Evolutionary conservation across 2,329 filamentous ascomycete species (phyloP).

Genomic region (Magnaporthiopsis incrustans): DNA sequence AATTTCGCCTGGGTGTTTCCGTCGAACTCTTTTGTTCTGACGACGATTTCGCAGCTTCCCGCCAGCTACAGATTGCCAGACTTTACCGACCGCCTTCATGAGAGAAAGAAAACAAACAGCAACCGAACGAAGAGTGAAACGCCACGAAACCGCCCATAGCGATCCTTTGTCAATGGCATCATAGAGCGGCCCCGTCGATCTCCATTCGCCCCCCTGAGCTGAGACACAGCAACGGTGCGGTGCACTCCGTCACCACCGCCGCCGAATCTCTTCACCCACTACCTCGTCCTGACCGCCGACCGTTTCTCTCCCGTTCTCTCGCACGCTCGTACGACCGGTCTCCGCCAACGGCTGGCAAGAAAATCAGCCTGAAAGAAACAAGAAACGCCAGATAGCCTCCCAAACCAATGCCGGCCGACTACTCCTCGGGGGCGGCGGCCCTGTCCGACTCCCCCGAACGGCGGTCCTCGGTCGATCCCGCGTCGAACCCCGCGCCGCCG

Average conservation of each 20-base stretch:
- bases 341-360: neutral
- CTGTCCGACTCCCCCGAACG: conserved; percentile 26
- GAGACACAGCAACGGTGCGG: neutral
- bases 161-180: neutral
- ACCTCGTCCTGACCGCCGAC: neutral
- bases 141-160: neutral
- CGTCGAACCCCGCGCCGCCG: conserved; percentile 19
- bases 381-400: conserved; percentile 11
- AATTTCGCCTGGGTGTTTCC: neutral
- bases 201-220: neutral
- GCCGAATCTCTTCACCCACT: neutral
- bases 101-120: neutral
- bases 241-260: neutral
- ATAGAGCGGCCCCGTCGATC: neutral
- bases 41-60: neutral
- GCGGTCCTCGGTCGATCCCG: conserved; percentile 20
- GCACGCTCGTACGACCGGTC: neutral
- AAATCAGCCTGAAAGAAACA: neutral
- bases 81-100: neutral
- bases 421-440: conserved; percentile 36
- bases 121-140: neutral
- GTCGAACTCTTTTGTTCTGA: neutral
- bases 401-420: conserved; percentile 41
- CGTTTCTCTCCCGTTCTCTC: neutral
- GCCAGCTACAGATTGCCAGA: no score